phyloP scores from a whole-genome alignment of 2,329 filamentous ascomycete genomes.

The Orbilia quercus region DNA sequence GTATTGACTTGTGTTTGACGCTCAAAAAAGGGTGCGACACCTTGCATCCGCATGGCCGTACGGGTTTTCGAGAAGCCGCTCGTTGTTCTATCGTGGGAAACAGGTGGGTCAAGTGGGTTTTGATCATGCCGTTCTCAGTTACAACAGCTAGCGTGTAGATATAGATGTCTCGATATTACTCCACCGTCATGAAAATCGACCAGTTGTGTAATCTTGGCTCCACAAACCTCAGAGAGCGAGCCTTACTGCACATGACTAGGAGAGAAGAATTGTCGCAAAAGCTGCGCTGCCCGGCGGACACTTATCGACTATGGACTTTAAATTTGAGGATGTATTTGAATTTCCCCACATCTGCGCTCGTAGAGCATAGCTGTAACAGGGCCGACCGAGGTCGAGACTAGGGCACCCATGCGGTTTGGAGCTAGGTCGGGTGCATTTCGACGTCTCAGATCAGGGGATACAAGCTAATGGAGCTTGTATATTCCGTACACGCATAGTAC shows the following conservation, averaged over 20 bases:
- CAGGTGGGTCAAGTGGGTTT: conserved; percentile 8
- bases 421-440: no score
- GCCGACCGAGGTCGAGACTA: conserved; percentile 4
- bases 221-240: no score
- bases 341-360: conserved; percentile 35
- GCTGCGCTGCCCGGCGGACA: conserved; percentile 27
- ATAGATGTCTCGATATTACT: no score
- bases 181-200: conserved; percentile 3
- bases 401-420: background rate
- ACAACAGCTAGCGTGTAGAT: conserved; percentile 21
- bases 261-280: conserved; percentile 6
- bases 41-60: background rate
- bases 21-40: conserved; percentile 9
- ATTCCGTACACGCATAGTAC: no score
- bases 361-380: background rate
- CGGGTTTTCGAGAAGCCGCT: conserved; percentile 27
- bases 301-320: conserved; percentile 29
- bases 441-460: no score
- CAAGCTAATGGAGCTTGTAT: no score
- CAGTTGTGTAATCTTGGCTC: no score
- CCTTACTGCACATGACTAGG: conserved; percentile 19
- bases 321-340: conserved; percentile 12
- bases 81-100: conserved; percentile 4
- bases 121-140: conserved; percentile 4
- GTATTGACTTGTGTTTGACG: conserved; percentile 11